Evolutionary conservation across 2,329 filamentous ascomycete genomes (phyloP).

Genomic region (Thielaviopsis cerberus): DNA sequence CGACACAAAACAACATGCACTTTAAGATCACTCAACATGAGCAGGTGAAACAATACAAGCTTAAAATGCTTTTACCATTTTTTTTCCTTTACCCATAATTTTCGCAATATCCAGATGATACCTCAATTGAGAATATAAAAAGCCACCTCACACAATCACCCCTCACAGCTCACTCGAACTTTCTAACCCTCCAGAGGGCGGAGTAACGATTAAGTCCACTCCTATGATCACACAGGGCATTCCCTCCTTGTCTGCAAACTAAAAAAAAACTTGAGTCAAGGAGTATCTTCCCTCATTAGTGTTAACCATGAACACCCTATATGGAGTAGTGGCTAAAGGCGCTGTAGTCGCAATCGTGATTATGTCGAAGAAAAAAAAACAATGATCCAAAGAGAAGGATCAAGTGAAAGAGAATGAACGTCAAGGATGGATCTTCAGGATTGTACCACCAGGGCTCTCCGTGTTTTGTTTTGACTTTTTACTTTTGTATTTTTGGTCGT

Average conservation of each 20-base stretch:
- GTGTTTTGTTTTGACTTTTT: constrained; percentile 13
- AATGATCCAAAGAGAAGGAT: constrained; percentile 2
- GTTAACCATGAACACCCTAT: constrained; percentile 39
- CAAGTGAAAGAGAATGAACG: constrained; percentile 6
- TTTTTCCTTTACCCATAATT: background rate
- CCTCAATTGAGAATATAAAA: constrained; percentile 1
- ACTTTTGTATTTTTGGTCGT: constrained; percentile 12
- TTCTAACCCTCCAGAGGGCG: constrained; percentile 21
- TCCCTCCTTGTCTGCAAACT: constrained; percentile 44
- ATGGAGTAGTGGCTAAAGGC: constrained; percentile 16
- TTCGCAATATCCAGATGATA: constrained; percentile 1
- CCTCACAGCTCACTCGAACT: background rate
- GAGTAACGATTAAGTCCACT: constrained; percentile 81
- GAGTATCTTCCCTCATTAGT: constrained; percentile 99
- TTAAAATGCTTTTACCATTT: background rate
- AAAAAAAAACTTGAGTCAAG: constrained; percentile 17
- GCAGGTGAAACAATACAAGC: too few species aligned
- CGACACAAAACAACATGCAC: too few species aligned
- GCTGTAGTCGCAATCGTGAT: constrained; percentile 7
- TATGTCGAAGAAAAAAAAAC: constrained; percentile 6
- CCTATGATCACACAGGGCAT: constrained; percentile 87
- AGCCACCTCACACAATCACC: background rate
- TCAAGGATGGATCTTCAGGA: constrained; percentile 9
- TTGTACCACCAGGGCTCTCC: constrained; percentile 11
- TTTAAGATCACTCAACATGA: too few species aligned